A percentile compares a stretch with the other conserved stretches of the same genome.
These are phyloP conservation scores for Turnera subulata DNA, from an alignment of 345 rosid genomes.

Conservation along the genomic window DNA sequence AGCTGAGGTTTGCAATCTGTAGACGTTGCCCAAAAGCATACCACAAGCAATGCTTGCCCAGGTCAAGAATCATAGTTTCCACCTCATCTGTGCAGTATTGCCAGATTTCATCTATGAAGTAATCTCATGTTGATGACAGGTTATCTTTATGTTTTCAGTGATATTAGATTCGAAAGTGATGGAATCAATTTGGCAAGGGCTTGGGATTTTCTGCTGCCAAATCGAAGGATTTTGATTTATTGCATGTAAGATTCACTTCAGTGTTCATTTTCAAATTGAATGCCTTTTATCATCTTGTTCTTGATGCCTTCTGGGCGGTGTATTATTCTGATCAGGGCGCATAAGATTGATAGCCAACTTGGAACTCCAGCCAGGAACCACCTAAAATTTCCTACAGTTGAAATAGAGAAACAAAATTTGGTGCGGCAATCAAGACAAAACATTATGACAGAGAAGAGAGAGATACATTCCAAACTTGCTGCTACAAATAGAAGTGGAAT, in stretches of 20 bases:
- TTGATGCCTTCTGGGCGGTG: not conserved
- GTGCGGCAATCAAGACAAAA: conserved; percentile 5
- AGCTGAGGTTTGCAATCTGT: conserved; percentile 60
- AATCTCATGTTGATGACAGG: no score
- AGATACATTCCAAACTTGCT: conserved; percentile 11
- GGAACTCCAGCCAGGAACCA: conserved; percentile 61
- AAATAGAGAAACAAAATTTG: conserved; percentile 18
- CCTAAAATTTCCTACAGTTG: conserved; percentile 44
- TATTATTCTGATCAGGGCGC: conserved; percentile 40
- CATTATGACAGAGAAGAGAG: conserved; percentile 13
- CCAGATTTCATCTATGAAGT: no score
- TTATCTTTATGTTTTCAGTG: no score
- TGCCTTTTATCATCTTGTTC: not conserved
- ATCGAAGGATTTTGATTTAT: conserved; percentile 51
- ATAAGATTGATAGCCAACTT: conserved; percentile 33
- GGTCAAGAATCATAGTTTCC: conserved; percentile 27
- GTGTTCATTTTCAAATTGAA: not conserved
- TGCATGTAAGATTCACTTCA: conserved; percentile 46
- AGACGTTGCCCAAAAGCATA: conserved; percentile 74
- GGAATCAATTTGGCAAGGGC: no score
- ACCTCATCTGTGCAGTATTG: no score
- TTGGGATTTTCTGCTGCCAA: conserved; percentile 53
- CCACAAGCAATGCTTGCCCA: conserved; percentile 69
- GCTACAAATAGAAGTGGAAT: conserved; percentile 12
- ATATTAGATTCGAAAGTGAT: no score